Percentiles rank a stretch among this genome's conserved stretches.
Evolutionary conservation across 202 grass and related monocot genomes (phyloP).

Genomic region (Zizania palustris): DNA sequence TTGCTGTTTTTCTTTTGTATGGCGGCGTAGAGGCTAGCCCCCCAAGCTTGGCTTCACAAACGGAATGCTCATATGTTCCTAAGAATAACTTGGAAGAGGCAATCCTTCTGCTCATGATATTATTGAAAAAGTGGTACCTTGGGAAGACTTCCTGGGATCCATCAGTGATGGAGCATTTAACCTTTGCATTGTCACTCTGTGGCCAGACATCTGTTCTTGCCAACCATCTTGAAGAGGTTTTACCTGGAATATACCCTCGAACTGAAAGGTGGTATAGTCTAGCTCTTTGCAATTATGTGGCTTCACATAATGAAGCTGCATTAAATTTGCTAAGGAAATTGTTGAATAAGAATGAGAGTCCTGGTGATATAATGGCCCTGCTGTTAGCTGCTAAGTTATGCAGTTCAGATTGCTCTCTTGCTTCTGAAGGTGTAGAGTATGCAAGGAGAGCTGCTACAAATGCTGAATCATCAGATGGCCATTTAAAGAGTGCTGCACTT

Average conservation of each 20-base stretch:
- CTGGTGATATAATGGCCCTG: conserved; percentile 68
- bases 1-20: conserved; percentile 82
- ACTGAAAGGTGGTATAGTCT: conserved; percentile 65
- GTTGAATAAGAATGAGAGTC: conserved; percentile 78
- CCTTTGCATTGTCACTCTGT: conserved; percentile 86
- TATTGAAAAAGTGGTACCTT: conserved; percentile 83
- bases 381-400: conserved; percentile 90
- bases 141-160: conserved; percentile 91
- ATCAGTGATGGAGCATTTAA: conserved; percentile 78
- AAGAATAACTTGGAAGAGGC: conserved; percentile 96
- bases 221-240: conserved; percentile 71
- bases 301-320: conserved; percentile 61
- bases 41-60: conserved; percentile 79
- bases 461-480: conserved; percentile 50
- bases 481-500: conserved; percentile 75
- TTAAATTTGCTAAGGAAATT: conserved; percentile 78
- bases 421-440: conserved; percentile 79
- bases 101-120: conserved; percentile 86
- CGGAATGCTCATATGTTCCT: conserved; percentile 85
- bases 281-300: conserved; percentile 73
- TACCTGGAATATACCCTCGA: conserved; percentile 58
- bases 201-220: conserved; percentile 77
- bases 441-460: conserved; percentile 66
- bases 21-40: conserved; percentile 75
- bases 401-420: conserved; percentile 55